Percentiles rank a stretch among this genome's conserved stretches.
Evolutionary conservation across 768 basidiomycete genomes (phyloP).

Genomic region (Lentinula sp.): DNA sequence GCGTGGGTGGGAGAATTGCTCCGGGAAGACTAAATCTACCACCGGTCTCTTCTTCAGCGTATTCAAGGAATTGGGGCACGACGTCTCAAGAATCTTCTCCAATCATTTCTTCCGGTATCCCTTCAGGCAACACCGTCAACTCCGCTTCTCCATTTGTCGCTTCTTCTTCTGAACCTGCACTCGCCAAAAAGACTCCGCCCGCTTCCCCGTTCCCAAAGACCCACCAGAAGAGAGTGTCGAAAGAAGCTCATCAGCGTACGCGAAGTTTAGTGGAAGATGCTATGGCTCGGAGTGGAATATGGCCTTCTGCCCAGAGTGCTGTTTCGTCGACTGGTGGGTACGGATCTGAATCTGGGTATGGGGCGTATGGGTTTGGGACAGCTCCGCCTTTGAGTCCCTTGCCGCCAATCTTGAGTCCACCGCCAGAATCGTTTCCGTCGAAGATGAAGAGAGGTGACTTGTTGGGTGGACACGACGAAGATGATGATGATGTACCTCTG

Average conservation of each 20-base stretch:
- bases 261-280: conserved; percentile 51
- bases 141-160: neutral
- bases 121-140: neutral
- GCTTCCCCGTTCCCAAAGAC: conserved; percentile 12
- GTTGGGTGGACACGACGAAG: neutral
- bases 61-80: neutral
- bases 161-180: neutral
- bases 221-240: conserved; percentile 21
- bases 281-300: conserved; percentile 37
- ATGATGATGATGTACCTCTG: conserved; percentile 1
- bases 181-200: conserved; percentile 5
- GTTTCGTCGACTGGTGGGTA: neutral
- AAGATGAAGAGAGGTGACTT: neutral
- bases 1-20: neutral
- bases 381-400: conserved; percentile 5
- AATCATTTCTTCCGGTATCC: neutral
- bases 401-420: conserved; percentile 2
- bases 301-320: conserved; percentile 23
- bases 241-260: conserved; percentile 47
- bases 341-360: neutral
- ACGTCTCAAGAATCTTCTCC: neutral
- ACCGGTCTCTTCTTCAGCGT: neutral
- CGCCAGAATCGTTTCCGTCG: neutral
- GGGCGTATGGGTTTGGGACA: neutral
- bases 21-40: conserved; percentile 1